Evolutionary conservation across 176 grass and related monocot genomes (phyloP).

Genomic region (Triticum aestivum): IWGSC_CS_RefSeq_v2.1 NC_057813.1:443105557-443106056

Average conservation of each 20-base stretch:
- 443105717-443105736: background rate
- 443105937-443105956: background rate
- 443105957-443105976: background rate
- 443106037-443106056: slow-evolving; percentile 27
- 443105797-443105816: slow-evolving; percentile 11
- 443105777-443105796: background rate
- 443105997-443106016: background rate
- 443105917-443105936: slow-evolving; percentile 5
- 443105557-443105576: background rate
- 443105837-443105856: background rate
- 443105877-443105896: background rate
- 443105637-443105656: background rate
- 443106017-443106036: slow-evolving; percentile 49
- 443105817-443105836: background rate
- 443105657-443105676: background rate
- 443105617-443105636: background rate
- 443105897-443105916: background rate
- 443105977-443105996: background rate
- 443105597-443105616: slow-evolving; percentile 26
- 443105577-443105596: slow-evolving; percentile 4
- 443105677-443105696: background rate
- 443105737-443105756: background rate
- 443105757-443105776: background rate
- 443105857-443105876: background rate
- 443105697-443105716: background rate